These are phyloP conservation scores for Aegilops tauschii DNA, from an alignment of 176 grass and related monocot genomes.

Conservation along the genomic window DNA sequence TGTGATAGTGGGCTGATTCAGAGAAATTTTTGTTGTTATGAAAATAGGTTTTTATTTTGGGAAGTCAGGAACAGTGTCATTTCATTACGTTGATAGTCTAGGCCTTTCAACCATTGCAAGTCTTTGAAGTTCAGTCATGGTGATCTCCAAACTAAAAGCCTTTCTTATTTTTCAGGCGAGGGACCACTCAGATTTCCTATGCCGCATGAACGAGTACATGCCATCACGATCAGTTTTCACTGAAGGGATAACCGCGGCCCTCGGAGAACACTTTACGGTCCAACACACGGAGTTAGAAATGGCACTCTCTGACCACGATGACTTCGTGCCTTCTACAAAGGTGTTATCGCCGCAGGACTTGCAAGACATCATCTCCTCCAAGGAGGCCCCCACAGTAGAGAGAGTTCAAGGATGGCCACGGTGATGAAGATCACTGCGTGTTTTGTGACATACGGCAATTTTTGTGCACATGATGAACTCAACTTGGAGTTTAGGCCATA, in stretches of 20 bases:
- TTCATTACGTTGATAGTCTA: neutral
- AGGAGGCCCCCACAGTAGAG: neutral
- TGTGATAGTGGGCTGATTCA: neutral
- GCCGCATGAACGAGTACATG: slow-evolving; percentile 59
- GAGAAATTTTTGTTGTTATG: neutral
- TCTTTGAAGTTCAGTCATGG: neutral
- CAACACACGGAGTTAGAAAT: slow-evolving; percentile 20
- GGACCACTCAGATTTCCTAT: slow-evolving; percentile 64
- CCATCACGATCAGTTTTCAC: slow-evolving; percentile 50
- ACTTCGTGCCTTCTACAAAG: slow-evolving; percentile 36
- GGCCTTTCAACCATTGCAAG: neutral
- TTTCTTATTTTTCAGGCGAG: slow-evolving; percentile 43
- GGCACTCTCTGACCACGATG: neutral
- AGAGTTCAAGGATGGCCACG: neutral
- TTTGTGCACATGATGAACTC: too few relatives aligned
- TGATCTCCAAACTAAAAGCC: neutral
- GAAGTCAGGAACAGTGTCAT: neutral
- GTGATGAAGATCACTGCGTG: neutral
- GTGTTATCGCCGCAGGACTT: slow-evolving; percentile 35
- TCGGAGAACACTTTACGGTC: slow-evolving; percentile 54
- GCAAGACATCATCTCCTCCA: slow-evolving; percentile 29
- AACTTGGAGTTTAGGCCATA: too few relatives aligned
- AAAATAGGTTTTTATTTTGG: neutral
- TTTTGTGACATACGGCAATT: neutral
- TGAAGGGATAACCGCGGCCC: slow-evolving; percentile 29